These are phyloP conservation scores for Tolypocladium ovalisporum DNA, from an alignment of 2,329 filamentous ascomycete species.

Conservation along the genomic window DNA sequence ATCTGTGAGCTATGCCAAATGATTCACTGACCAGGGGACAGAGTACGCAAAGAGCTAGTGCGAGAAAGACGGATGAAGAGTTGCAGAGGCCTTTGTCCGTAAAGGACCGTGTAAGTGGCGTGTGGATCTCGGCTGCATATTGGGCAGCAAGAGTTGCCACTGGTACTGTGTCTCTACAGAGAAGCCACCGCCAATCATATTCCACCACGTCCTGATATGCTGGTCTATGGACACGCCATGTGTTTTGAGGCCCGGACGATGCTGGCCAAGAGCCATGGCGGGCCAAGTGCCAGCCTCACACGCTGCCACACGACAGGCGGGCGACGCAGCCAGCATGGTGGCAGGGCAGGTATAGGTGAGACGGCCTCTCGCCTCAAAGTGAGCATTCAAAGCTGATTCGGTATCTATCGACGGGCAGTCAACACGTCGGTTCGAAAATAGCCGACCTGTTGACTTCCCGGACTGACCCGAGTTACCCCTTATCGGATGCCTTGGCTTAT, in stretches of 20 bases:
- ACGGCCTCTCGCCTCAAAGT: not conserved
- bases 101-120: not conserved
- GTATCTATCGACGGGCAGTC: not conserved
- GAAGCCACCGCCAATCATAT: conserved; percentile 8
- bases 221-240: not conserved
- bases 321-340: not conserved
- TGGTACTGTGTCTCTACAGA: not conserved
- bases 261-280: not conserved
- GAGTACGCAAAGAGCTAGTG: not conserved
- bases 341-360: not conserved
- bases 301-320: not conserved
- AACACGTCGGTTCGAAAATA: not conserved
- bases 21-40: not conserved
- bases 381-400: not conserved
- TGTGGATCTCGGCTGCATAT: conserved; percentile 5
- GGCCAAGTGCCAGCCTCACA: not conserved
- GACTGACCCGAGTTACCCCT: not conserved
- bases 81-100: not conserved
- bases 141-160: conserved; percentile 14
- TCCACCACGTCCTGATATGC: conserved; percentile 10
- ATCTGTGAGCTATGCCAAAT: not conserved
- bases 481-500: not conserved
- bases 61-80: not conserved
- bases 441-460: not conserved
- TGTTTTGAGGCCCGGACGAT: not conserved